These are phyloP conservation scores for Nicotiana otophora DNA, from an alignment of 257 asterid genomes.

Conservation along the genomic window DNA sequence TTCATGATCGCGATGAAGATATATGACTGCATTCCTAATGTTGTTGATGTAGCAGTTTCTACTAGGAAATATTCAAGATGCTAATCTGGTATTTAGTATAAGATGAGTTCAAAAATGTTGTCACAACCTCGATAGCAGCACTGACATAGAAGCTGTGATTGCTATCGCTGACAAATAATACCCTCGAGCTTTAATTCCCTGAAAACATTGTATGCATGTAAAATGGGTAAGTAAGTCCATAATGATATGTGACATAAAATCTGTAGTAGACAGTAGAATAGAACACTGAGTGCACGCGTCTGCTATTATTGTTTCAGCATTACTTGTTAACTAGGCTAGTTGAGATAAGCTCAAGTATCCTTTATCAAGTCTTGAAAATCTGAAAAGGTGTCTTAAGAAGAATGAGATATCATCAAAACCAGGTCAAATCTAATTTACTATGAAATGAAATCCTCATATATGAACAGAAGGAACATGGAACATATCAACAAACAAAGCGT, in stretches of 20 bases:
- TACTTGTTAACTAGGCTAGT: background rate
- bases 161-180: slow-evolving; percentile 28
- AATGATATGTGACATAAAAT: background rate
- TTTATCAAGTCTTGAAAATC: background rate
- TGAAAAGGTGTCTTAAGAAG: background rate
- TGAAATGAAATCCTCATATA: background rate
- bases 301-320: background rate
- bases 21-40: background rate
- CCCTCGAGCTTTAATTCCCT: slow-evolving; percentile 46
- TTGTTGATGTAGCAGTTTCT: slow-evolving; percentile 11
- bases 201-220: slow-evolving; percentile 27
- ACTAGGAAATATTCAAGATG: background rate
- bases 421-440: background rate
- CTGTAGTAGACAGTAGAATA: background rate
- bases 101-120: background rate
- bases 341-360: background rate
- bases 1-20: slow-evolving; percentile 5
- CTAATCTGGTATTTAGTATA: background rate
- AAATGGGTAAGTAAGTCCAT: background rate
- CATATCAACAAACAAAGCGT: background rate
- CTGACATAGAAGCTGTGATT: slow-evolving; percentile 29
- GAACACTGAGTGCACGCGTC: background rate
- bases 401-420: background rate
- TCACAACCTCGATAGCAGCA: slow-evolving; percentile 40
- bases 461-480: background rate